Percentiles rank a stretch among this genome's conserved stretches.
phyloP scores from a whole-genome alignment of 495 filamentous ascomycete species.

The Ramalina intermedia region DNA sequence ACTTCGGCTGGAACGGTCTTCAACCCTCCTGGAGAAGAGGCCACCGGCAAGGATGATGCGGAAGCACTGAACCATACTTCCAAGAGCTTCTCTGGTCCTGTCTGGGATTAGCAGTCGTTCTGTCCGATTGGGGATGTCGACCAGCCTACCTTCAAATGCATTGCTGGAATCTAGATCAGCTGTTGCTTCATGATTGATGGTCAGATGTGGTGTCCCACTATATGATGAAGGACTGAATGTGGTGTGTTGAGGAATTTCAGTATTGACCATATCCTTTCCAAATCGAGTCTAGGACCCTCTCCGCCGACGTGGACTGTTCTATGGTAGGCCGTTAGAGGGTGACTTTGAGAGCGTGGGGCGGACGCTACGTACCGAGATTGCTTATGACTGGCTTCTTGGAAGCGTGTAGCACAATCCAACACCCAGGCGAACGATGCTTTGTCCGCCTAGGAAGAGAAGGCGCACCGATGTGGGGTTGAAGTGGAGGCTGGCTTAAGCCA shows the following conservation, averaged over 20 bases:
- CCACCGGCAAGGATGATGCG: slow-evolving; percentile 51
- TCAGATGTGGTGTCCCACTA: slow-evolving; percentile 69
- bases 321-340: neutral
- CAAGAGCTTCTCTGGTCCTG: slow-evolving; percentile 90
- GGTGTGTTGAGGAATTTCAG: slow-evolving; percentile 63
- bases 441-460: slow-evolving; percentile 89
- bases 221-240: slow-evolving; percentile 64
- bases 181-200: slow-evolving; percentile 92
- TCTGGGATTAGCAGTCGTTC: neutral
- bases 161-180: slow-evolving; percentile 90
- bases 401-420: slow-evolving; percentile 49
- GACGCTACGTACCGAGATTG: neutral
- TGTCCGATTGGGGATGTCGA: neutral
- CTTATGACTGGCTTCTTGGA: slow-evolving; percentile 10
- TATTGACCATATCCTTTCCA: slow-evolving; percentile 62
- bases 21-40: slow-evolving; percentile 58
- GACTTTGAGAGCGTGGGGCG: neutral
- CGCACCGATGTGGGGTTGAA: slow-evolving; percentile 43
- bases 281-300: slow-evolving; percentile 3
- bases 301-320: neutral
- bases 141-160: slow-evolving; percentile 74
- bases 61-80: slow-evolving; percentile 97
- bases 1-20: slow-evolving; percentile 71
- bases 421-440: slow-evolving; percentile 84
- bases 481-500: slow-evolving; percentile 21